phyloP scores from a whole-genome alignment of 2,329 filamentous ascomycete species.

The Fusarium humuli region DNA sequence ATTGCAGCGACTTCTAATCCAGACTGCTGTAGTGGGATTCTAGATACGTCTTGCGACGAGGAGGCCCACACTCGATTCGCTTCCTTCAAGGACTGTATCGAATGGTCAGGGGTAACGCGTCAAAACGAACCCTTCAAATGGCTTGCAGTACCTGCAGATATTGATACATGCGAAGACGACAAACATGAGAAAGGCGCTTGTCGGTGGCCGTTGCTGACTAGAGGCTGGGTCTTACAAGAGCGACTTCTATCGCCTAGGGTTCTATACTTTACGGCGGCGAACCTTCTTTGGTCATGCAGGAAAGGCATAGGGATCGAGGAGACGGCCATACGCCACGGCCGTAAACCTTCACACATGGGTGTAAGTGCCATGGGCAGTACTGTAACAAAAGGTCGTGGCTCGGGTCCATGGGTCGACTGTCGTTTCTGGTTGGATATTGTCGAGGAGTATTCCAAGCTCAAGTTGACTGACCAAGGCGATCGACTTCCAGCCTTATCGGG shows the following conservation, averaged over 20 bases:
- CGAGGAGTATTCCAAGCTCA: no score
- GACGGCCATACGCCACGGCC: rapidly evolving
- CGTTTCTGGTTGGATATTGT: no score
- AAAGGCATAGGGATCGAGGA: rapidly evolving
- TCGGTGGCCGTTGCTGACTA: background rate
- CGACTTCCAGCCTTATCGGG: no score
- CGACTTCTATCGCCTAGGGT: background rate
- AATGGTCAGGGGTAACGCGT: rapidly evolving
- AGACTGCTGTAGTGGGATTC: background rate
- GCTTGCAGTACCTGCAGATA: background rate
- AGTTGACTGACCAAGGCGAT: no score
- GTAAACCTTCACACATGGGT: rapidly evolving
- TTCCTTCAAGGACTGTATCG: rapidly evolving
- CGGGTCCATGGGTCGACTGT: no score
- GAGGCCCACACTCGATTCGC: rapidly evolving
- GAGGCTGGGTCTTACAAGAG: background rate
- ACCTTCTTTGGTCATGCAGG: no score
- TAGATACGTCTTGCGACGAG: rapidly evolving
- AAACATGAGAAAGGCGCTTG: rapidly evolving
- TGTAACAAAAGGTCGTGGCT: no score
- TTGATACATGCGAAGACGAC: rapidly evolving
- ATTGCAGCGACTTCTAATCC: background rate
- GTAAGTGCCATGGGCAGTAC: no score
- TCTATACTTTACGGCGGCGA: no score
- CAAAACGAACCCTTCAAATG: rapidly evolving